Evolutionary conservation across 768 basidiomycete species (phyloP).

Genomic region (Coprinopsis sp.): DNA sequence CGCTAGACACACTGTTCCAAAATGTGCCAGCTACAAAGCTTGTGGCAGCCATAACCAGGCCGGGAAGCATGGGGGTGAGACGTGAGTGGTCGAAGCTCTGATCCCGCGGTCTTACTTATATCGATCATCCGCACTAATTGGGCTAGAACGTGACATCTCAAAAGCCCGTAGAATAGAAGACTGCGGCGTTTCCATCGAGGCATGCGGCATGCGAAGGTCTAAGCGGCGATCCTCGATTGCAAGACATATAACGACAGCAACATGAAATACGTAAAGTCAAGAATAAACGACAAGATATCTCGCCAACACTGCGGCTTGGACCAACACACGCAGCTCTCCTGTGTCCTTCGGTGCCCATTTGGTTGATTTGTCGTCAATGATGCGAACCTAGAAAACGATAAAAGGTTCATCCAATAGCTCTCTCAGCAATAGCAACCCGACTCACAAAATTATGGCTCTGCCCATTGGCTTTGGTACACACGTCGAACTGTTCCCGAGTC

Average conservation of each 20-base stretch:
- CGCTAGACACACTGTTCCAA: background rate
- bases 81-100: too few relatives aligned
- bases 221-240: too few relatives aligned
- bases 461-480: background rate
- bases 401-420: too few relatives aligned
- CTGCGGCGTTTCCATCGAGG: background rate
- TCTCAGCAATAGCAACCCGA: too few relatives aligned
- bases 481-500: constrained; percentile 14
- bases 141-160: too few relatives aligned
- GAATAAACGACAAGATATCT: constrained; percentile 3
- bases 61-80: too few relatives aligned
- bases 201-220: too few relatives aligned
- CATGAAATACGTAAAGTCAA: background rate
- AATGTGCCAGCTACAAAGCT: too few relatives aligned
- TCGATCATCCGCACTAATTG: background rate
- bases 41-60: too few relatives aligned
- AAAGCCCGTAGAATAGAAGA: too few relatives aligned
- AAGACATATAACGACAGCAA: too few relatives aligned
- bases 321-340: background rate
- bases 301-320: background rate
- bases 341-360: background rate
- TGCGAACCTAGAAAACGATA: background rate
- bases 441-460: background rate
- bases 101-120: background rate
- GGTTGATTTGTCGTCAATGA: background rate